A percentile compares a stretch with the other conserved stretches of the same genome.
Evolutionary conservation across 352 stramenopile genomes (phyloP).

Genomic region (Blastocystis hominis): DNA sequence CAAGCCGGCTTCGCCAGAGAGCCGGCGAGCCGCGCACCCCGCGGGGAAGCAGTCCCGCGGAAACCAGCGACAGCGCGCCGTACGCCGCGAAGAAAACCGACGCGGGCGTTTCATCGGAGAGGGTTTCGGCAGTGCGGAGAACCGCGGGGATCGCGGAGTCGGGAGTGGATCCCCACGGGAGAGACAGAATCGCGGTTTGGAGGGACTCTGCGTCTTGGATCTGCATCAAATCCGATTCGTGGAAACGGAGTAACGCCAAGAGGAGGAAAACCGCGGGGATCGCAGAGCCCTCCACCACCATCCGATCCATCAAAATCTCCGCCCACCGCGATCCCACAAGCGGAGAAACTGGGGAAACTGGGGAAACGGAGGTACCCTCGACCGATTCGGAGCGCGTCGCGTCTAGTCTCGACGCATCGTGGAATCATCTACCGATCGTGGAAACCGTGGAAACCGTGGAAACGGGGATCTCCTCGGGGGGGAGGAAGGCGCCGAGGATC

Average conservation of each 20-base stretch:
- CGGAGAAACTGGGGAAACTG: not conserved
- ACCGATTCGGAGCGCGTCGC: too few species aligned
- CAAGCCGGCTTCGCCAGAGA: not conserved
- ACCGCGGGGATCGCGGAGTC: not conserved
- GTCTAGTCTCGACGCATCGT: too few species aligned
- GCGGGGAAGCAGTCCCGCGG: not conserved
- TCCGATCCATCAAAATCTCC: not conserved
- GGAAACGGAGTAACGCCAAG: not conserved
- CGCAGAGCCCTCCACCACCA: not conserved
- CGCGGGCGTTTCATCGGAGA: not conserved
- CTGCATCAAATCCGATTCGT: not conserved
- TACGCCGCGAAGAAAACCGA: not conserved
- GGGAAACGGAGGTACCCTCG: not conserved
- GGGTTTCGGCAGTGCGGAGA: not conserved
- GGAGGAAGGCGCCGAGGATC: not conserved
- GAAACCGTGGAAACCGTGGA: too few species aligned
- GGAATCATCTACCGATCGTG: too few species aligned
- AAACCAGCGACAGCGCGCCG: not conserved
- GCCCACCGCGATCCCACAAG: not conserved
- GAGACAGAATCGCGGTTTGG: not conserved
- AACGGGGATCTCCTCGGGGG: not conserved
- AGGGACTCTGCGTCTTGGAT: not conserved
- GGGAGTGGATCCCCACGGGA: not conserved
- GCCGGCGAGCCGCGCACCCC: not conserved
- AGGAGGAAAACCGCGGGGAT: not conserved